Evolutionary conservation across 2,329 filamentous ascomycete species (phyloP), one percentile per base, ranked within the genome.

Genomic region (Aureobasidium sp.): DNA sequence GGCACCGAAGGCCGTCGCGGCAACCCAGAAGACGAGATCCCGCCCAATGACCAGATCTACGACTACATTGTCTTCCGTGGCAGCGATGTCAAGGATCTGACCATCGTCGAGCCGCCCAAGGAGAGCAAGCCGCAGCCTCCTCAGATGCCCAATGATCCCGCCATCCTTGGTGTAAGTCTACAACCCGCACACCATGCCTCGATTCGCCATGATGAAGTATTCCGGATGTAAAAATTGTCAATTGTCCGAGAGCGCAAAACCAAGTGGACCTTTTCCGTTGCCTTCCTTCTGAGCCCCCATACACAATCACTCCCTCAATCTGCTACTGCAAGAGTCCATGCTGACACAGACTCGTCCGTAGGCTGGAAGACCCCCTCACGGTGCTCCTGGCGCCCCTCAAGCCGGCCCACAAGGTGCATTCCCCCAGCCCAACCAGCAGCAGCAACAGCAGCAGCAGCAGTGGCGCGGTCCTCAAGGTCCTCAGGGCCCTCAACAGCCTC

Each of bases 11-110:
- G 90, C 54, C 88, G 93, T 60, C 85, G 85, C 66, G 81, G 79
- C 61, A 83, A 85, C 61, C 84, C 85, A 16, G 80, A 85, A 16
- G 87, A 94, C 59, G 90, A 95, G 72, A 86, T 95, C 55, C 74
- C 86, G 32, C 80, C 89, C 3, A 91, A 88, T 29, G 85, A 93
- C 57, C 88, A 88, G 68, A 80, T 95, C 65, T 98, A 96, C 76
- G 93, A 97, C 69, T 97, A 96, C 74, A 97, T 98, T 66, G 90
- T 98, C 60, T 98, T 98, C 72, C 86, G 91, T 57, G 93, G 93
- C 63, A 96, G 89, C 70, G 93, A 98, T 76, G 93, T 98, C 67
- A 98, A 98, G 74, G 93, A 98, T 70, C 79, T 98, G 64, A 87
- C 89, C 64, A 91, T 98, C 65, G 90, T 95, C 65, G 86, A 95